Percentiles rank a stretch among this genome's conserved stretches.
These are phyloP conservation scores for Puccinia novopanici DNA, from an alignment of 1,284 basidiomycete genomes.

Conservation along the genomic window DNA sequence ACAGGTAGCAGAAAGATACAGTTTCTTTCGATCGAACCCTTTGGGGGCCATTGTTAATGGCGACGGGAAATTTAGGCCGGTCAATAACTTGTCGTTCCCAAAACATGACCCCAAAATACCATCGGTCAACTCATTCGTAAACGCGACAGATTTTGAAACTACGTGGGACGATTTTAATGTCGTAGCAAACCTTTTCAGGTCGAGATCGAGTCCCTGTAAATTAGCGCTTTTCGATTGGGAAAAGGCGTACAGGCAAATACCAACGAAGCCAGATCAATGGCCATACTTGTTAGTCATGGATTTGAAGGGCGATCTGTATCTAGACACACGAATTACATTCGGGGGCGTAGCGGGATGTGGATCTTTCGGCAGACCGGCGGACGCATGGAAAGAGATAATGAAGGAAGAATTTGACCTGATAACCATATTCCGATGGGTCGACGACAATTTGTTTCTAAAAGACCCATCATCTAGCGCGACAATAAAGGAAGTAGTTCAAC, in stretches of 20 bases:
- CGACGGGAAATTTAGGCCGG: not conserved
- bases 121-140: not conserved
- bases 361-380: slow-evolving; percentile 10
- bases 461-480: not conserved
- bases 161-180: too few species aligned
- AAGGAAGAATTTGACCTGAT: not conserved
- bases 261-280: too few species aligned
- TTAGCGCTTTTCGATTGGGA: too few species aligned
- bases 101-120: not conserved
- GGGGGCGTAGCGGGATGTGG: slow-evolving; percentile 12
- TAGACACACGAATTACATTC: slow-evolving; percentile 6
- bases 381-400: too few species aligned
- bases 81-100: slow-evolving; percentile 14
- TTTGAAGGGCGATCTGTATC: not conserved
- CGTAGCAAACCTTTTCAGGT: too few species aligned
- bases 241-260: too few species aligned
- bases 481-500: not conserved
- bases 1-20: too few species aligned
- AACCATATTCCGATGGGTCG: slow-evolving; percentile 14
- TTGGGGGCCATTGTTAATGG: too few species aligned
- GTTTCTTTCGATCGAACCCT: too few species aligned
- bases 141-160: not conserved
- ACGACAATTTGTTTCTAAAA: slow-evolving; percentile 19
- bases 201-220: not conserved
- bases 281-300: not conserved